Conservation (phyloP, 2,329 filamentous ascomycete species). For the Sporothrix globosa region DNA sequence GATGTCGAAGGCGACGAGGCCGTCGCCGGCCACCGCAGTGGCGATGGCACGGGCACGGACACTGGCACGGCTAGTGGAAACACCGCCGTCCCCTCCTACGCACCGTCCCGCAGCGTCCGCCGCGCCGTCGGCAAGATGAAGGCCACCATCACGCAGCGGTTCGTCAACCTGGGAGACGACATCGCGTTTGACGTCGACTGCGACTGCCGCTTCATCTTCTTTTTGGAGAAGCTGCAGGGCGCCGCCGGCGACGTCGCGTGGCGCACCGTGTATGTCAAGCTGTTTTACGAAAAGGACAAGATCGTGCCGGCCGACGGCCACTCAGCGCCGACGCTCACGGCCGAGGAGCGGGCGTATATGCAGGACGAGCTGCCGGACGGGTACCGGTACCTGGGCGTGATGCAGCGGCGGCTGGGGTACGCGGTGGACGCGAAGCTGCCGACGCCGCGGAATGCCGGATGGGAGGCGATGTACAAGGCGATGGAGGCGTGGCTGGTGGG, state of each 20-base stretch:
- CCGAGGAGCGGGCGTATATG: conserved; percentile 45
- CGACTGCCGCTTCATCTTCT: conserved; percentile 56
- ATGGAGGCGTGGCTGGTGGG: conserved; percentile 48
- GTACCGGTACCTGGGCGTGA: conserved; percentile 53
- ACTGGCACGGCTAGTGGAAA: conserved; percentile 44
- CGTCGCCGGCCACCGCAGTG: conserved; percentile 32
- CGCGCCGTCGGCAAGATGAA: conserved; percentile 49
- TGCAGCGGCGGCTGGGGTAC: conserved; percentile 53
- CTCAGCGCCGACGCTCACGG: conserved; percentile 46
- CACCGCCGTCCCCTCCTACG: conserved; percentile 42
- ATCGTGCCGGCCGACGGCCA: conserved; percentile 51
- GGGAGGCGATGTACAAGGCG: conserved; percentile 49
- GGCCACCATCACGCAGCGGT: conserved; percentile 57
- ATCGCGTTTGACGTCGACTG: conserved; percentile 54
- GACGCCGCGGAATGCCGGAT: conserved; percentile 45
- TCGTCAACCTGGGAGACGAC: conserved; percentile 42
- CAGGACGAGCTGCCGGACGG: conserved; percentile 48
- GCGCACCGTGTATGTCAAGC: conserved; percentile 52
- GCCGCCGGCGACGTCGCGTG: conserved; percentile 37
- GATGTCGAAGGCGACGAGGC: conserved; percentile 16
- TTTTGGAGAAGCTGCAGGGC: conserved; percentile 43
- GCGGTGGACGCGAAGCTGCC: conserved; percentile 48
- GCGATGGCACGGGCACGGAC: too few species aligned
- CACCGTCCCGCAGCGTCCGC: conserved; percentile 43
- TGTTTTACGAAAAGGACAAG: conserved; percentile 57